Conservation (phyloP, 768 basidiomycete species). For the Auricularia sp. region DNA sequence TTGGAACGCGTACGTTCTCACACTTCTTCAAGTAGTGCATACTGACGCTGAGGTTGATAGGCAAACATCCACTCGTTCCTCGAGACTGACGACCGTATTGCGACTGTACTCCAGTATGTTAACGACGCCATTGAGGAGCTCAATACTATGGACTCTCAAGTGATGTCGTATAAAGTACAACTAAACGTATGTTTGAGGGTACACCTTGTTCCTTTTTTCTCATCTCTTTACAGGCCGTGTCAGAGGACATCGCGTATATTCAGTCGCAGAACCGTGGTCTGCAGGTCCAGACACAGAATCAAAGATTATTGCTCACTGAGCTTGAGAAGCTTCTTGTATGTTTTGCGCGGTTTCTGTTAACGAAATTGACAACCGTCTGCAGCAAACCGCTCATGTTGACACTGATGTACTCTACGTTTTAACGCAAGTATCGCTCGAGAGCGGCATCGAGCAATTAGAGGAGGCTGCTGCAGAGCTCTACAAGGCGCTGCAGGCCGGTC, state of each 20-base stretch:
- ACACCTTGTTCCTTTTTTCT: slow-evolving; percentile 9
- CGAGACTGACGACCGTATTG: slow-evolving; percentile 88
- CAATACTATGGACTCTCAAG: slow-evolving; percentile 78
- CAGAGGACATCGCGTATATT: slow-evolving; percentile 90
- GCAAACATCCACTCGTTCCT: slow-evolving; percentile 97
- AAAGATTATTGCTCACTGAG: slow-evolving; percentile 73
- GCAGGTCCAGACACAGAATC: slow-evolving; percentile 96
- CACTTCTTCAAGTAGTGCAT: not conserved
- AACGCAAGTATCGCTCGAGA: slow-evolving; percentile 81
- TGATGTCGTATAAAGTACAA: slow-evolving; percentile 94
- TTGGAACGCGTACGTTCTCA: slow-evolving; percentile 67
- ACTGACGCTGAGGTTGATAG: slow-evolving; percentile 29
- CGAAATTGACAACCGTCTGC: not conserved
- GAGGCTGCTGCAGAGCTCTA: slow-evolving; percentile 81
- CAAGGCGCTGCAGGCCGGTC: slow-evolving; percentile 83
- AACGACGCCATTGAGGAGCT: slow-evolving; percentile 85
- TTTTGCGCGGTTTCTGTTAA: slow-evolving; percentile 1
- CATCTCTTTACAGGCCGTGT: slow-evolving; percentile 56
- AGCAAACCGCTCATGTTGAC: slow-evolving; percentile 96
- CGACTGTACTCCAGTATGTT: slow-evolving; percentile 73
- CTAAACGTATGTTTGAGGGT: slow-evolving; percentile 56
- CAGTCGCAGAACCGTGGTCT: slow-evolving; percentile 94
- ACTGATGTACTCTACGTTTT: slow-evolving; percentile 62
- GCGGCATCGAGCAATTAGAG: slow-evolving; percentile 71
- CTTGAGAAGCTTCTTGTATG: slow-evolving; percentile 78